Evolutionary conservation across 2,329 filamentous ascomycete genomes (phyloP), one percentile per base, ranked within the genome.

Genomic region (Diaporthe citrichinensis): DNA sequence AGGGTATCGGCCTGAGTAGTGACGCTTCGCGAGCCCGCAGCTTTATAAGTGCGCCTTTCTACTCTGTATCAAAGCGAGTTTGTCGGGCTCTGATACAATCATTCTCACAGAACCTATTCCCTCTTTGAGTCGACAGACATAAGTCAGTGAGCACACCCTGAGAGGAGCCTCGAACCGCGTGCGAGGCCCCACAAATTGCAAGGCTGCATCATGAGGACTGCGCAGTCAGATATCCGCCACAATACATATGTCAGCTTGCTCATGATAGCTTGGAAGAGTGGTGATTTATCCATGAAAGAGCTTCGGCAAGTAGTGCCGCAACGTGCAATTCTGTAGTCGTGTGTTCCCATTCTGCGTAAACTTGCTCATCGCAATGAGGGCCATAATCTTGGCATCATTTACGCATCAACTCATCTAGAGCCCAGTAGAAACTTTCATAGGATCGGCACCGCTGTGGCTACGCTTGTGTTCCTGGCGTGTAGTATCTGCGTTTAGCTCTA

Each of bases 261-360:
- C 15, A 6, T 17, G 0, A 23, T 9, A 20, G 44, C 1, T 9
- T 20, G 0, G 15, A 15, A 28, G 10, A 28, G 0, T 20, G 28
- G 28, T 23, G 25, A 8, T 55, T 14, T 4, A 31, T 15, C 14
- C 53, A 20, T 39, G 12, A 39, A 15, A 5, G 12, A 14, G 36
- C 36, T 1, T 0, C 14, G 12, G 36, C 14, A 39, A 12, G 10
- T 6, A 9, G 23, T 59, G 9, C 57, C 57, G 4, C 23, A 3
- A 39, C 34, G 23, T 25, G 4, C 23, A 25, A 23, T 25, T 61
- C n/a, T n/a, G 12, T 61, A 41, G 41, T 61, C 34, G 23, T 41
- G 3, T 3, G 10, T 3, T 61, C 25, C 23, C 2, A 15, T 41
- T n/a, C 23, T 61, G 2, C 10, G 34, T 15, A 41, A 61, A 61